phyloP scores from a whole-genome alignment of 331 rosid species.

The Rosa hybrid region DNA sequence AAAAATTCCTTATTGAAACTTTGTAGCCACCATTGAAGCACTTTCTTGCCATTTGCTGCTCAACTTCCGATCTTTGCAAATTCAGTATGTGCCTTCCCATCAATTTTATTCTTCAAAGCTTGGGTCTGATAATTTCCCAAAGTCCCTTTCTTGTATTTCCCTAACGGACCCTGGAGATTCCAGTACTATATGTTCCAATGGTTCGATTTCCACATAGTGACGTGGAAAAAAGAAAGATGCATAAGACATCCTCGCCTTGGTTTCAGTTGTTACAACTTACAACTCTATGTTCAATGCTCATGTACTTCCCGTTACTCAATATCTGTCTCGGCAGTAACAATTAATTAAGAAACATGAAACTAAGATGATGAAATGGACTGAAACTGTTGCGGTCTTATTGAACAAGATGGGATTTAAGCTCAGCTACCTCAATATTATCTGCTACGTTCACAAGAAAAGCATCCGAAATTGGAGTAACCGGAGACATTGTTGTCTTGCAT shows the following conservation, averaged over 20 bases:
- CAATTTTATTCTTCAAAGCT: slow-evolving; percentile 10
- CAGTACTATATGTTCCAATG: slow-evolving; percentile 20
- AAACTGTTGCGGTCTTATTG: neutral
- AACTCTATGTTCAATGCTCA: slow-evolving; percentile 24
- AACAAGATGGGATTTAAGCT: neutral
- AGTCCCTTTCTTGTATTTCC: slow-evolving; percentile 22
- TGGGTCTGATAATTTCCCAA: slow-evolving; percentile 29
- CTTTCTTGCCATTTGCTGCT: no score
- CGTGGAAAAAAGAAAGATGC: slow-evolving; percentile 27
- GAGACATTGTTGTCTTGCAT: slow-evolving; percentile 35
- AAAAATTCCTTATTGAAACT: no score
- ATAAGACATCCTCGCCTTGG: slow-evolving; percentile 9
- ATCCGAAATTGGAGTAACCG: slow-evolving; percentile 26
- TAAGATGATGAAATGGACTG: neutral
- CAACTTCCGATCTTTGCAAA: slow-evolving; percentile 10
- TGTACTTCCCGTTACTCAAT: slow-evolving; percentile 25
- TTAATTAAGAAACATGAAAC: neutral
- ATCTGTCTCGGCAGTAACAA: slow-evolving; percentile 3
- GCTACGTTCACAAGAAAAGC: slow-evolving; percentile 42
- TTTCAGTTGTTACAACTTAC: slow-evolving; percentile 9
- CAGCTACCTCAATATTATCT: slow-evolving; percentile 33
- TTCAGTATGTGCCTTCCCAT: slow-evolving; percentile 27
- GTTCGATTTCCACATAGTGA: slow-evolving; percentile 30
- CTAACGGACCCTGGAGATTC: slow-evolving; percentile 23
- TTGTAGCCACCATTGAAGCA: neutral